These are phyloP conservation scores for Trichoderma reesei DNA, from an alignment of 495 filamentous ascomycete genomes.

Conservation along the genomic window DNA sequence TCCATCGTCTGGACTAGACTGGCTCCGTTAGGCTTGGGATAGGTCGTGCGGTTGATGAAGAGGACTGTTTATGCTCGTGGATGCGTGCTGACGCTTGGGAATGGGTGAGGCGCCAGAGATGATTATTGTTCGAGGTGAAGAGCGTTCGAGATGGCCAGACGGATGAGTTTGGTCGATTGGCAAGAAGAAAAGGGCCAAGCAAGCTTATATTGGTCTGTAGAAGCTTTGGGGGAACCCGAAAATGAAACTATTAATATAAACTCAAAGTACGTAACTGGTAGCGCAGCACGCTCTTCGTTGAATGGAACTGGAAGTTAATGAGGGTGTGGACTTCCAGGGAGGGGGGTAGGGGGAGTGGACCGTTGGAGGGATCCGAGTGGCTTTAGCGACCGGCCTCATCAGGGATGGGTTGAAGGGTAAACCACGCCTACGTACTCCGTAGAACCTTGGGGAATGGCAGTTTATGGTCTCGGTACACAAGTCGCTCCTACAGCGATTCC, in stretches of 20 bases:
- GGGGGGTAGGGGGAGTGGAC: neutral
- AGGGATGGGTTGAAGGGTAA: conserved; percentile 4
- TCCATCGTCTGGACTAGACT: conserved; percentile 4
- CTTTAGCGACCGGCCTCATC: neutral
- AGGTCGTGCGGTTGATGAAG: too few species aligned
- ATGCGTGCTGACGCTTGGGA: too few species aligned
- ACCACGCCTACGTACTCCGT: neutral
- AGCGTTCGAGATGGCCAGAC: neutral
- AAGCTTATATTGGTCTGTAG: neutral
- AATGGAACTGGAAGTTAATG: neutral
- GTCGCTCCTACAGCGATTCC: too few species aligned
- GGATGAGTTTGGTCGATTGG: conserved; percentile 5
- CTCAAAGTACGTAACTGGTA: neutral
- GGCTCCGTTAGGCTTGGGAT: neutral
- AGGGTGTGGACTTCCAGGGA: neutral
- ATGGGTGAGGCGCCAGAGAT: too few species aligned
- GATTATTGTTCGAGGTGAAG: too few species aligned
- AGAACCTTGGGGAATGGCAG: neutral
- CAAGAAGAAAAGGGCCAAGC: too few species aligned
- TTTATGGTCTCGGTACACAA: neutral
- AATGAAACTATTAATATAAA: conserved; percentile 7
- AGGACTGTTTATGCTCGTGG: too few species aligned
- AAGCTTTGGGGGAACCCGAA: neutral
- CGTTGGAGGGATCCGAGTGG: conserved; percentile 1
- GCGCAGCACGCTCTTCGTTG: too few species aligned